Evolutionary conservation across 495 filamentous ascomycete genomes (phyloP), one percentile per base, ranked within the genome.

Genomic region (Penicillium cosmopolitanum): DNA sequence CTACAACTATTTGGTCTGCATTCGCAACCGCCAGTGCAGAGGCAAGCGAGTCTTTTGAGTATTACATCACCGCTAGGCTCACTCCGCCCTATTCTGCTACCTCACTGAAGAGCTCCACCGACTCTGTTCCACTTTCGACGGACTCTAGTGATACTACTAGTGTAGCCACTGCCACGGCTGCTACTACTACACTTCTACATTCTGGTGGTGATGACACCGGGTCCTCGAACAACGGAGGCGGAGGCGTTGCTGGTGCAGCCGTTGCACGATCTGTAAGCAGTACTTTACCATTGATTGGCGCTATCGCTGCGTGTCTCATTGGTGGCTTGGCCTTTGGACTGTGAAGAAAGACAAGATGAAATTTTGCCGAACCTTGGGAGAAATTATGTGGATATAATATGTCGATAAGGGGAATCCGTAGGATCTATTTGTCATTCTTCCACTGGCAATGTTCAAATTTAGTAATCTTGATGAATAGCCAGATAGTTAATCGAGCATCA

Each of bases 301-400:
- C 54, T 36, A 15, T 42, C 1, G 46, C 66, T 36, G 61, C 31
- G 36, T 59, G 33, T 40, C 25, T 62, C 4, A 25, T 67, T 61
- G 61, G 57, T 10, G 63, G 43, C 0, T 40, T 69, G 56, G 66
- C 66, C 16, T 62, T 69, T 56, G 64, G 58, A 5, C 36, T 69
- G 42, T 69, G 28, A 31, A 31, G 28, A 9, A 53, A 66, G 9
- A 18, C 3, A 38, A 4, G 36, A 38, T 5, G 36, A 9, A 15
- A 31, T 31, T 9, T 9, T 31, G 28, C 28, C 28, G 28, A 31
- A 9, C 28, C 28, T 31, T 31, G 28, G 28, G 28, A 31, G 28
- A 31, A 31, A 31, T 31, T 4, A 31, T 31, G 28, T 31, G 28
- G 8, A 31, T 31, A 31, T 31, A 31, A 31, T 31, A 31, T 31